Base-by-base conservation (phyloP, 140 eudicot genomes). In the Stevia rebaudiana region DNA sequence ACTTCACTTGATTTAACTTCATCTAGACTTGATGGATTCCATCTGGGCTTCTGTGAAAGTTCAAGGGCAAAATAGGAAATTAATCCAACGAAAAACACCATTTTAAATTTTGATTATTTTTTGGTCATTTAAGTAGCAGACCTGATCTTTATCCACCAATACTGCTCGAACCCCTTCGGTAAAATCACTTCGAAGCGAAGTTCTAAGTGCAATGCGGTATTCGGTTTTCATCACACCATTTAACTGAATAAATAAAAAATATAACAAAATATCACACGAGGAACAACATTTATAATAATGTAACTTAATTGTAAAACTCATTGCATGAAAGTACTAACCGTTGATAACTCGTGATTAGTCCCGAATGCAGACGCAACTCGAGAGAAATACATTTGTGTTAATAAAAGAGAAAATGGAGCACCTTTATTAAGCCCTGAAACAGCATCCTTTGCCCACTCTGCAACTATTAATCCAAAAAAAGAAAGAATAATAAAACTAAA, bases 131-230 rank as follows among this genome's bases (percentile, higher is more conserved):
- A 23, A 35, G 44, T 43, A 47, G 47, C 82, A 57, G 51, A 90
- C 97, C 97, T 90, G 97, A 80, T 90, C 97, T 80, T 87, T 90
- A 81, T 87, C 97, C 41, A 90, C 94, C 74, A 90, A 70, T 49
- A 90, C 84, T 21, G 97, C 95, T 18, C 97, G 84, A 55, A 90
- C 97, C 61, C 97, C 97, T 82, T 90, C 97, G 3, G 83, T 61
- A 69, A 90, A 90, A 79, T 90, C 97, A 76, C 57, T 71, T 55
- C 90, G 80, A 41, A 71, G 84, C 11, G 86, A 52, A 16, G 84
- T 76, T 68, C 97, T 87, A 43, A 90, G 17, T 3, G 95, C 95
- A 63, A 87, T 84, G 39, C 95, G 87, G 60, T 90, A 90, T 75
- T 90, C 97, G 12, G 84, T 67, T 82, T 77, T 90, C 97, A 90